Percentiles rank a stretch among this genome's conserved stretches.
These are phyloP conservation scores for Yarrowia sp. DNA, from an alignment of 805 yeast species.

Conservation along the genomic window DNA sequence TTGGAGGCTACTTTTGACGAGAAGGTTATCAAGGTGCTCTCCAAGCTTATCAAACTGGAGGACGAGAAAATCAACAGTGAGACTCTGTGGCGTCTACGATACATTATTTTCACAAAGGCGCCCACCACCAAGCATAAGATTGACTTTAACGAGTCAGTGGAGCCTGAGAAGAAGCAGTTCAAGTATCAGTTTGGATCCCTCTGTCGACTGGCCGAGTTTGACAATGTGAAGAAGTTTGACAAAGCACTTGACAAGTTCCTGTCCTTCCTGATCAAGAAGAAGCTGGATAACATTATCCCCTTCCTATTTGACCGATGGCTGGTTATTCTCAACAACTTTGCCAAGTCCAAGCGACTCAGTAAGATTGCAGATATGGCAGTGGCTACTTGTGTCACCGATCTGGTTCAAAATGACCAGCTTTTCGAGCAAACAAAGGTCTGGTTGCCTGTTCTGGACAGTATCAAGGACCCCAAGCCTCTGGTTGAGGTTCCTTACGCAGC, in stretches of 20 bases:
- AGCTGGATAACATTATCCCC: not conserved
- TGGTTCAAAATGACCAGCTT: conserved; percentile 25
- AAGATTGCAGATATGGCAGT: conserved; percentile 23
- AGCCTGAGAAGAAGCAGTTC: conserved; percentile 6
- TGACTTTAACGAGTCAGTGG: not conserved
- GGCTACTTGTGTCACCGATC: not conserved
- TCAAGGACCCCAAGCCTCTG: conserved; percentile 23
- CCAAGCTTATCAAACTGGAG: conserved; percentile 22
- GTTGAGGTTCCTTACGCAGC: conserved; percentile 12
- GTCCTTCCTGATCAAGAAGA: conserved; percentile 6
- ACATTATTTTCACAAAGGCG: conserved; percentile 24
- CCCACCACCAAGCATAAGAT: conserved; percentile 17
- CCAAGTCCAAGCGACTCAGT: conserved; percentile 19
- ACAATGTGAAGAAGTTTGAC: conserved; percentile 20
- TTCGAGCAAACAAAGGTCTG: conserved; percentile 19
- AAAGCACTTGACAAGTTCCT: conserved; percentile 22
- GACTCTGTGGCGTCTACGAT: conserved; percentile 29
- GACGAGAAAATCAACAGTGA: conserved; percentile 1
- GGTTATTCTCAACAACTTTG: conserved; percentile 5
- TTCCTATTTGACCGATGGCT: conserved; percentile 36
- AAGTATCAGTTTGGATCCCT: conserved; percentile 20
- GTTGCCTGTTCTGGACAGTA: conserved; percentile 10
- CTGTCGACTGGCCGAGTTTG: conserved; percentile 32
- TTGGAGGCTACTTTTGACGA: conserved; percentile 23
- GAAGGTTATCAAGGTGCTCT: conserved; percentile 9